Evolutionary conservation across 2,329 filamentous ascomycete genomes (phyloP), one percentile per base, ranked within the genome.

Genomic region (Akanthomyces dipterigenus): DNA sequence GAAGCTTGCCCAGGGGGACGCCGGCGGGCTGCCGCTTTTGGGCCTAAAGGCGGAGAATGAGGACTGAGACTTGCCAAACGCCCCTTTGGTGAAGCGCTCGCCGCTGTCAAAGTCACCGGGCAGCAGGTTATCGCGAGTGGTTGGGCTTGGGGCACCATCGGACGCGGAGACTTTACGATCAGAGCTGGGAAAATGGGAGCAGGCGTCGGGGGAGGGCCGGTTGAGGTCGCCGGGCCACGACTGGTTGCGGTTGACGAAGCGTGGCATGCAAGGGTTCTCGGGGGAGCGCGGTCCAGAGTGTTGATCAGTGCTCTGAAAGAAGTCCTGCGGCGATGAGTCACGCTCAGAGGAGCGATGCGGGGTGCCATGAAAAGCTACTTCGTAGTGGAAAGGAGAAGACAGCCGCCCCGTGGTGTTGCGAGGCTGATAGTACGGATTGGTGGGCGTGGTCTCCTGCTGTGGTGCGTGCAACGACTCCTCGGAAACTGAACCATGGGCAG

Each of bases 381-480:
- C 20, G 31, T 9, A 48, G 24, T 31, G 11, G 18, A 34, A 58
- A 12, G 55, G 34, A 22, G 55, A 50, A 4, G 34, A 58, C 3
- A 38, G 55, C 14, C 45, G 36, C 28, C 16, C 16, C 11, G 43
- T 22, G 16, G 45, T 66, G 66, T 40, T 68, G 65, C 40, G 55
- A 48, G 71, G 70, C 24, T 67, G 67, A 43, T 75, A 75, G 60
- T 74, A 75, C 1, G 73, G 77, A 65, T 70, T 72, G 64, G 48
- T 70, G 63, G 49, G 69, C 67, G 36, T 28, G 53, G 20, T 55
- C 38, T 31, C 14, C 31, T 48, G 20, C 14, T 38, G 16, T 46
- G 43, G 8, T 46, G 43, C 16, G 43, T 14, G n/a, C 5, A 56
- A 20, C 14, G 54, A 56, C 4, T n/a, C 26, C n/a, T 45, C 28